Base-by-base conservation (phyloP, 306 rosid genomes). In the Inga laurina region DNA sequence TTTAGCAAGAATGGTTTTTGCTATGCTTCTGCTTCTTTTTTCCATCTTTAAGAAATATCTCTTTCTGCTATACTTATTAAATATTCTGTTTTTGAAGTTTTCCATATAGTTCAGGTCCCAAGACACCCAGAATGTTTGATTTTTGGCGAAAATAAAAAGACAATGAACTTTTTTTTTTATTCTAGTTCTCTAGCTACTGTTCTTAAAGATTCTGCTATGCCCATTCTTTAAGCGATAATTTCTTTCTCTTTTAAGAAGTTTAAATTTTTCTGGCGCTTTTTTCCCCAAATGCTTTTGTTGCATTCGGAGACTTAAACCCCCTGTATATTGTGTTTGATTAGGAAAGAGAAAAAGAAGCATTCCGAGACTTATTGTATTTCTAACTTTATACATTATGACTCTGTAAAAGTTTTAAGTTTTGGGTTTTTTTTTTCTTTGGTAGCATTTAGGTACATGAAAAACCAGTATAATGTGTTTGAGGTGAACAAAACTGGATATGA, bases 401-500 rank as follows among this genome's bases (percentile, higher is more conserved):
- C 51, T 79, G 48, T 18, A n/a, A n/a, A 41, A 21, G 21, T 6
- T 51, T 37, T 52, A 57, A 59, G 45, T 54, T 30, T 7, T 10
- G 1, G 76, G 43, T 7, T 1, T 74, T 37, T 13, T 70, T 37
- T 16, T 19, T 8, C 5, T 19, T 43, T 71, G 10, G 79, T 84
- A 93, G 98, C 99, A 82, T 96, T 96, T 74, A 91, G 98, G 97
- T 93, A 96, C 82, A 87, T 65, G 75, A 96, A 93, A 86, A 91
- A 46, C 45, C 97, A 95, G 76, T 95, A 95, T 94, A 95, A 93
- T 81, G 99, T 95, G 88, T 95, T 95, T 72, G 85, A 86, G 88
- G 99, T 95, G 82, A 95, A 95, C 91, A 84, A 91, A 88, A 90
- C 97, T 6, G 98, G 98, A 14, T 96, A 92, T 75, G 98, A 89